Evolutionary conservation across 2,329 filamentous ascomycete genomes (phyloP).

Genomic region (Pyrenochaeta sp.): DNA sequence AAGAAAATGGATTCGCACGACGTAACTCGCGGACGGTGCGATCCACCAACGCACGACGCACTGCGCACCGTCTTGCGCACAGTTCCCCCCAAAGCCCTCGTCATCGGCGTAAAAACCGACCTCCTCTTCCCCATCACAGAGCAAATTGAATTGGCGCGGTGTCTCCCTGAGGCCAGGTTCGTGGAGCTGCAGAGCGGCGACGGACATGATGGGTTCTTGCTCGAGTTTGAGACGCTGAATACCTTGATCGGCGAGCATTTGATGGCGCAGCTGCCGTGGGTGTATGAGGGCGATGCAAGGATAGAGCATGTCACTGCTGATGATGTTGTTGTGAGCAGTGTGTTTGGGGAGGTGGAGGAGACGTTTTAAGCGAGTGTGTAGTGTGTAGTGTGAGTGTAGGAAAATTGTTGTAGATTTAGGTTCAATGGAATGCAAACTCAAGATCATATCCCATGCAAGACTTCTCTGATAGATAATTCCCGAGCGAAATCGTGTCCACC

Average conservation of each 20-base stretch:
- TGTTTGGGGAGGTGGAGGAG: no score
- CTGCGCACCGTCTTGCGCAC: conserved; percentile 28
- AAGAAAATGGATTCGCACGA: conserved; percentile 52
- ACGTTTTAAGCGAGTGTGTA: no score
- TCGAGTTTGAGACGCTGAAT: conserved; percentile 46
- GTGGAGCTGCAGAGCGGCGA: conserved; percentile 36
- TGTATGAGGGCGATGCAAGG: conserved; percentile 2
- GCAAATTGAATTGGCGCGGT: conserved; percentile 39
- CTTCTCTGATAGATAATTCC: no score
- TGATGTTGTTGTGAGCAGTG: no score
- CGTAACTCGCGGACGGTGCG: conserved; percentile 27
- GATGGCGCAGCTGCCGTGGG: conserved; percentile 4
- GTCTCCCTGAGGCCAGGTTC: conserved; percentile 38
- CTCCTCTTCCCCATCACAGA: conserved; percentile 45
- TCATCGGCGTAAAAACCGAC: conserved; percentile 47
- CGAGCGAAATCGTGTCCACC: no score
- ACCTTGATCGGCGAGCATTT: conserved; percentile 25
- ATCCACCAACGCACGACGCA: conserved; percentile 16
- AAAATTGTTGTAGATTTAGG: no score
- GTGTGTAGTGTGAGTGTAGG: no score
- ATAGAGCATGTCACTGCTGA: no score
- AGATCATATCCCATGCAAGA: no score
- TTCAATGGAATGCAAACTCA: no score
- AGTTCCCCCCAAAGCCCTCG: conserved; percentile 36
- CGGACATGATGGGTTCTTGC: conserved; percentile 49